Conservation (phyloP, 1,284 basidiomycete species). For the Sporisorium exsertum region DNA sequence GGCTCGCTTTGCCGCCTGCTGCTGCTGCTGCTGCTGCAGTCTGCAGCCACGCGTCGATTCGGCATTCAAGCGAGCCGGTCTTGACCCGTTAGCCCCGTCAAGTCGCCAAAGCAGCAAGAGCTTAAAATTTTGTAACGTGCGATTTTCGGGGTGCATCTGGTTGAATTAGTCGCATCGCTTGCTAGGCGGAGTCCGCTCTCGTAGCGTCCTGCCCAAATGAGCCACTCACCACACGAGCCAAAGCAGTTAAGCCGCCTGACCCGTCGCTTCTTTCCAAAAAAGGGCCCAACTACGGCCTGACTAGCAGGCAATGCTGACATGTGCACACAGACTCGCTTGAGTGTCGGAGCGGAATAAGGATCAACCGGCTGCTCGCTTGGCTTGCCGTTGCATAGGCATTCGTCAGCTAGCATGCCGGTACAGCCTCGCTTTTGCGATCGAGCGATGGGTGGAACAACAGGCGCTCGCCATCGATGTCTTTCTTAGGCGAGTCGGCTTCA, state of each 20-base stretch:
- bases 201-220: neutral
- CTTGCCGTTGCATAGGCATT: neutral
- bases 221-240: neutral
- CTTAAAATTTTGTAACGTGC: slow-evolving; percentile 24
- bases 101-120: slow-evolving; percentile 9
- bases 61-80: neutral
- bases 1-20: neutral
- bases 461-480: neutral
- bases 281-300: neutral
- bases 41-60: neutral
- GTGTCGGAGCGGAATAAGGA: neutral
- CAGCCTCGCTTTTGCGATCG: neutral
- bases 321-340: neutral
- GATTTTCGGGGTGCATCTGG: slow-evolving; percentile 26
- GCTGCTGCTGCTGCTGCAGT: neutral
- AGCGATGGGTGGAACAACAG: neutral
- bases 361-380: neutral
- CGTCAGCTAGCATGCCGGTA: neutral
- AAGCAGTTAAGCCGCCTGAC: neutral
- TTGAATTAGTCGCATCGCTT: slow-evolving; percentile 12
- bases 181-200: neutral
- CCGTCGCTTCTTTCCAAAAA: neutral
- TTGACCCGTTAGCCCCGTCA: neutral
- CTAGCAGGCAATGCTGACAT: neutral
- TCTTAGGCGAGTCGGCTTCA: neutral